Conservation (phyloP, 345 rosid species). For the Syzygium aromaticum region DNA sequence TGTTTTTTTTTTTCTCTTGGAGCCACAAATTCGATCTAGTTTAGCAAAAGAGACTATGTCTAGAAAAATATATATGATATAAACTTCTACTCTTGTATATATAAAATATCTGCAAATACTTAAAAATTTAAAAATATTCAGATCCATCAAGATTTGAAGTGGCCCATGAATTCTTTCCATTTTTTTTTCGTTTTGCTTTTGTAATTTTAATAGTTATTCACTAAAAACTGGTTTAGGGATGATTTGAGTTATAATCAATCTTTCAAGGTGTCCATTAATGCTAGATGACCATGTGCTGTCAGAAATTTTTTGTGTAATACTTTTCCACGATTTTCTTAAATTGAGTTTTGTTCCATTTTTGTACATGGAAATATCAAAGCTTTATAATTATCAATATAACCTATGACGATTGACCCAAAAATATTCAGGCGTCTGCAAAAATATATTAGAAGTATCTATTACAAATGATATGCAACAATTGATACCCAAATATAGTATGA, state of each 20-base stretch:
- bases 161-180: not conserved
- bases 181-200: too few relatives aligned
- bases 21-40: too few relatives aligned
- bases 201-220: too few relatives aligned
- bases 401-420: not conserved
- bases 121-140: too few relatives aligned
- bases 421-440: not conserved
- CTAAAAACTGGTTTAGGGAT: not conserved
- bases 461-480: not conserved
- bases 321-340: not conserved
- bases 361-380: not conserved
- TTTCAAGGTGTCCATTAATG: not conserved
- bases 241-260: not conserved
- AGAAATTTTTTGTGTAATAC: not conserved
- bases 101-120: too few relatives aligned
- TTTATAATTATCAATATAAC: too few relatives aligned
- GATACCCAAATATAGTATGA: not conserved
- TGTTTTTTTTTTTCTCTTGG: too few relatives aligned
- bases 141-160: not conserved
- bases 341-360: not conserved
- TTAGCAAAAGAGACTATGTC: too few relatives aligned
- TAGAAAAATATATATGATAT: too few relatives aligned
- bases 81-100: too few relatives aligned
- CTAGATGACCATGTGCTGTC: not conserved
- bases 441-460: not conserved